Conservation (phyloP, 192 early-diverging fungal genomes). For the Coemansia guatemalensis region DNA sequence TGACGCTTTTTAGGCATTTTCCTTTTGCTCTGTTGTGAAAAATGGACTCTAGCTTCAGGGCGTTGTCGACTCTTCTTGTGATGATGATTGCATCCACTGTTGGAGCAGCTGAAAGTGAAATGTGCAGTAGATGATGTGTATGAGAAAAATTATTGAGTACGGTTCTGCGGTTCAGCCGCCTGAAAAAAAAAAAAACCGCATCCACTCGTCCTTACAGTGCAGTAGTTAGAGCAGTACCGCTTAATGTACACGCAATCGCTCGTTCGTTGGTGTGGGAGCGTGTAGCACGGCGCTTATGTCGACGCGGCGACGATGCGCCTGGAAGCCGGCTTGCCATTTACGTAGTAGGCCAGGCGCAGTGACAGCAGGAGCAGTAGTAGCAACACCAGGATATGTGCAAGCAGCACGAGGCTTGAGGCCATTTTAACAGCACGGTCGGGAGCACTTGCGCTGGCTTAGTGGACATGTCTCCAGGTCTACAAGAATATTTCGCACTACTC, state of each 20-base stretch:
- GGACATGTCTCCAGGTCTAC: background rate
- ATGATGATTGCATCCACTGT: background rate
- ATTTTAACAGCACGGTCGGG: background rate
- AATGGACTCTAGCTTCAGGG: background rate
- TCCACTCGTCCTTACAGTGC: background rate
- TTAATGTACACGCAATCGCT: background rate
- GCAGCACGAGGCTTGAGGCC: background rate
- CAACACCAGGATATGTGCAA: background rate
- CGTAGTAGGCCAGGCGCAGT: slow-evolving; percentile 1
- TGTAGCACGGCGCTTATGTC: background rate
- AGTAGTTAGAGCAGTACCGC: background rate
- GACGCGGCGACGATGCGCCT: background rate
- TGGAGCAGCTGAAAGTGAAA: background rate
- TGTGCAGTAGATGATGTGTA: background rate
- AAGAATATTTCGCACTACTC: background rate
- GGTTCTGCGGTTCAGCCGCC: background rate
- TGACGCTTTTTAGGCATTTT: background rate
- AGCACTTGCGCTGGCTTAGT: background rate
- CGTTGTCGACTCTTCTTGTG: background rate
- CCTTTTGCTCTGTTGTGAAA: background rate
- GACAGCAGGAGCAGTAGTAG: background rate
- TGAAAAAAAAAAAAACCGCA: background rate
- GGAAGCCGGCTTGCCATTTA: background rate
- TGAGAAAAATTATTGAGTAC: background rate
- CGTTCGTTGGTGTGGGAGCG: background rate